Evolutionary conservation across 495 filamentous ascomycete genomes (phyloP).

Genomic region (Penicillium coprophilum): DNA sequence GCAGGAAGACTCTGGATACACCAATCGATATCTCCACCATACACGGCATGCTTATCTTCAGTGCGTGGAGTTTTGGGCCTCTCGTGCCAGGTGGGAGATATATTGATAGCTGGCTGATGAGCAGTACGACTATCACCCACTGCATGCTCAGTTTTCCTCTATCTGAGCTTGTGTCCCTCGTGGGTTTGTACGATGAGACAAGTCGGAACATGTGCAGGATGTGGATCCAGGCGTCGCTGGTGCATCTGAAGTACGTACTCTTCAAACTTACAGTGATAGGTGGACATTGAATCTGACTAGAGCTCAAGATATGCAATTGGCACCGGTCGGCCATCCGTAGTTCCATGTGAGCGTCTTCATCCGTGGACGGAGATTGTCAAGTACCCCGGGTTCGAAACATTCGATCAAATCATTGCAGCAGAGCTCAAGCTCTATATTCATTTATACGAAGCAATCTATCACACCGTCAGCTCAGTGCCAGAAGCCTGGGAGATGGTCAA

Average conservation of each 20-base stretch:
- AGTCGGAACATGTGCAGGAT: conserved; percentile 12
- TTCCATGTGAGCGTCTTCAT: conserved; percentile 6
- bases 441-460: conserved; percentile 9
- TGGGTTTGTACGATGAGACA: not conserved
- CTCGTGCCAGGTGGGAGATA: conserved; percentile 11
- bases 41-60: conserved; percentile 11
- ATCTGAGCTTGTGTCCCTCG: conserved; percentile 4
- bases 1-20: conserved; percentile 13
- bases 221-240: conserved; percentile 12
- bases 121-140: conserved; percentile 12
- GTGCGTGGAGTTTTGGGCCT: conserved; percentile 12
- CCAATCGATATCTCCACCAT: conserved; percentile 9
- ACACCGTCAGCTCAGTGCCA: not conserved
- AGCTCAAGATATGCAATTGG: conserved; percentile 4
- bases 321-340: conserved; percentile 8
- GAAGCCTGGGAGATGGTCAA: conserved; percentile 8
- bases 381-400: conserved; percentile 7
- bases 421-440: conserved; percentile 12
- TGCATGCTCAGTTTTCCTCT: conserved; percentile 11
- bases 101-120: conserved; percentile 14
- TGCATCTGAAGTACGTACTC: conserved; percentile 10
- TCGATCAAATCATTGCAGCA: conserved; percentile 8
- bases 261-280: not conserved
- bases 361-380: conserved; percentile 5
- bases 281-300: not conserved